Evolutionary conservation across 306 rosid genomes (phyloP).

Genomic region (Malus sylvestris): DNA sequence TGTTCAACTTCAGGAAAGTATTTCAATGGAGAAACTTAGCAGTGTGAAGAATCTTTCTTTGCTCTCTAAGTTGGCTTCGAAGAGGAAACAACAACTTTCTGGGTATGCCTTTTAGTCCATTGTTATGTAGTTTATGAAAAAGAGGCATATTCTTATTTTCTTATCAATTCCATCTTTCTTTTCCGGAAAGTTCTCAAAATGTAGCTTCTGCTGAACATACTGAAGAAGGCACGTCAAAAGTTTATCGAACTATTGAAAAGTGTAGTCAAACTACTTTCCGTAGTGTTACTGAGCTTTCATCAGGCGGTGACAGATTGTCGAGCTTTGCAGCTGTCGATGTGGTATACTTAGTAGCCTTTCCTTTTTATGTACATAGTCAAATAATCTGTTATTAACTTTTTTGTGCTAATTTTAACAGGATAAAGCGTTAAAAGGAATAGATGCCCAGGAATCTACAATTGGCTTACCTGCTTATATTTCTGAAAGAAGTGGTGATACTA

Average conservation of each 20-base stretch:
- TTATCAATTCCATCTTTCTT: slow-evolving; percentile 16
- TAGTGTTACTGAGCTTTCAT: slow-evolving; percentile 72
- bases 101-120: slow-evolving; percentile 33
- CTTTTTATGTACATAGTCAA: not conserved
- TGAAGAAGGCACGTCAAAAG: slow-evolving; percentile 21
- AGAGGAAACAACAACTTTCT: slow-evolving; percentile 37
- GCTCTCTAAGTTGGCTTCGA: slow-evolving; percentile 36
- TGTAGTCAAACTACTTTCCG: slow-evolving; percentile 60
- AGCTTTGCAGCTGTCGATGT: slow-evolving; percentile 59
- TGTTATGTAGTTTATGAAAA: not conserved
- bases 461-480: slow-evolving; percentile 41
- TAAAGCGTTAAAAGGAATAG: slow-evolving; percentile 80
- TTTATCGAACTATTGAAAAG: slow-evolving; percentile 43
- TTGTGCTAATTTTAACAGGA: slow-evolving; percentile 37
- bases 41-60: slow-evolving; percentile 38
- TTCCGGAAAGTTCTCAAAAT: slow-evolving; percentile 39
- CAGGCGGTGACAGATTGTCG: slow-evolving; percentile 42
- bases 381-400: slow-evolving; percentile 1
- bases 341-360: slow-evolving; percentile 37
- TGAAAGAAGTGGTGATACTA: slow-evolving; percentile 27
- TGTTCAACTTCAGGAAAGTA: slow-evolving; percentile 42
- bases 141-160: not conserved
- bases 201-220: slow-evolving; percentile 28
- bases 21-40: slow-evolving; percentile 39
- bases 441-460: slow-evolving; percentile 27